Percentiles rank a stretch among this genome's conserved stretches.
Conservation (phyloP, 2,329 filamentous ascomycete species). For the Zymoseptoria tritici region DNA sequence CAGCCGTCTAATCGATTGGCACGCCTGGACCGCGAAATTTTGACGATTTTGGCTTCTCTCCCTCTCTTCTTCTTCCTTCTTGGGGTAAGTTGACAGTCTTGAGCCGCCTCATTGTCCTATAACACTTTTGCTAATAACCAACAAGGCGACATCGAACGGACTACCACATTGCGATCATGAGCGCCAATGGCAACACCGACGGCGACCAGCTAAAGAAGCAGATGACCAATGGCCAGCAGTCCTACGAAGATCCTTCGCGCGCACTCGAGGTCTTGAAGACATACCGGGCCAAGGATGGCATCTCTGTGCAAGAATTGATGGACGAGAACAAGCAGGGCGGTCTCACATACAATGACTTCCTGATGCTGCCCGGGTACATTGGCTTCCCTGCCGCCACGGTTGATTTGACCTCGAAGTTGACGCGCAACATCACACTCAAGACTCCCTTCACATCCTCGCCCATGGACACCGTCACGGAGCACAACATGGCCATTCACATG, state of each 20-base stretch:
- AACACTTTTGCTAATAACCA: constrained; percentile 2
- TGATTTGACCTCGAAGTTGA: constrained; percentile 80
- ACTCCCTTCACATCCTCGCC: constrained; percentile 95
- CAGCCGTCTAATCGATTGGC: background rate
- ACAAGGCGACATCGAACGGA: background rate
- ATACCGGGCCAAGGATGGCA: constrained; percentile 74
- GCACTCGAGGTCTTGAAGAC: constrained; percentile 71
- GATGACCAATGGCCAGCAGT: constrained; percentile 9
- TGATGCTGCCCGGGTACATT: constrained; percentile 93
- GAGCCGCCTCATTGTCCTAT: constrained; percentile 1
- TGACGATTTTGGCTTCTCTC: background rate
- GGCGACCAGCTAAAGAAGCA: constrained; percentile 21
- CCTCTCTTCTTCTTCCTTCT: constrained; percentile 34
- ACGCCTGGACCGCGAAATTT: background rate
- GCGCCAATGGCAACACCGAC: constrained; percentile 46
- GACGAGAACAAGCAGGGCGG: constrained; percentile 80
- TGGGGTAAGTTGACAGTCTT: constrained; percentile 38
- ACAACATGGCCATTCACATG: constrained; percentile 99
- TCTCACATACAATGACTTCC: constrained; percentile 97
- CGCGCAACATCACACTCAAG: constrained; percentile 92
- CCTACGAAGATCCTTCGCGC: constrained; percentile 18
- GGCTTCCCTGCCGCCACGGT: constrained; percentile 92
- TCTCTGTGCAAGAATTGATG: constrained; percentile 77
- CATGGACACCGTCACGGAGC: constrained; percentile 99
- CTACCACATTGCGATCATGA: constrained; percentile 65